These are phyloP conservation scores for Elsinoe batatas DNA, from an alignment of 2,329 filamentous ascomycete genomes.

Conservation along the genomic window DNA sequence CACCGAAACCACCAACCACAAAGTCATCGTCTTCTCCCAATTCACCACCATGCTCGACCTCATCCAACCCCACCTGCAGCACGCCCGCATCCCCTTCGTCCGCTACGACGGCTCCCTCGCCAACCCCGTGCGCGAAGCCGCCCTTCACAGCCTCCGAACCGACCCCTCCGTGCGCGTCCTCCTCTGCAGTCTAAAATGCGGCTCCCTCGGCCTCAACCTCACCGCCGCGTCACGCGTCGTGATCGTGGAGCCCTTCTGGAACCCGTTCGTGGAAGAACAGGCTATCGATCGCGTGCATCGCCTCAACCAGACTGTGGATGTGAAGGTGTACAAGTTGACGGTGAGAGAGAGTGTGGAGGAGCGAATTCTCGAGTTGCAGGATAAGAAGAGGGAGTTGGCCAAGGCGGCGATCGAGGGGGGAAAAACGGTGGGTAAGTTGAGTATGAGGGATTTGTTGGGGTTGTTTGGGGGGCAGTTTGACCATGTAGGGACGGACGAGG, in stretches of 20 bases:
- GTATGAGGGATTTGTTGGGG: slow-evolving; percentile 84
- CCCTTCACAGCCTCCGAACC: slow-evolving; percentile 64
- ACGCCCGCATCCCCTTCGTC: slow-evolving; percentile 65
- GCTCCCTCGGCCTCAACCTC: slow-evolving; percentile 83
- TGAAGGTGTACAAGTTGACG: slow-evolving; percentile 90
- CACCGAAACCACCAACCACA: slow-evolving; percentile 70
- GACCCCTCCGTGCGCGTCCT: slow-evolving; percentile 69
- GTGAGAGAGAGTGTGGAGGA: slow-evolving; percentile 82
- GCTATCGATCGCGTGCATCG: slow-evolving; percentile 97
- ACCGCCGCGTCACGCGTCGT: slow-evolving; percentile 89
- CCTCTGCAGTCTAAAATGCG: slow-evolving; percentile 89
- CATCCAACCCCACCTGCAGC: slow-evolving; percentile 78
- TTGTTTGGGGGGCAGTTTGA: slow-evolving; percentile 69
- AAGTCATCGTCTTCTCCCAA: slow-evolving; percentile 97
- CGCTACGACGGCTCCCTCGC: slow-evolving; percentile 94
- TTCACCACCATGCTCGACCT: slow-evolving; percentile 98
- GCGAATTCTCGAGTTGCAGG: slow-evolving; percentile 85
- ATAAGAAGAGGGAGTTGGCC: slow-evolving; percentile 87
- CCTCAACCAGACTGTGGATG: slow-evolving; percentile 91
- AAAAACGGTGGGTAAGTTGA: slow-evolving; percentile 71
- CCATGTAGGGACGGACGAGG: slow-evolving; percentile 21
- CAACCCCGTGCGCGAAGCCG: slow-evolving; percentile 84
- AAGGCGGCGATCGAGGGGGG: slow-evolving; percentile 80
- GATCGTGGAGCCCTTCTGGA: slow-evolving; percentile 97
- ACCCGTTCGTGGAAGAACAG: slow-evolving; percentile 95